phyloP scores from a whole-genome alignment of 768 basidiomycete species.

The Zangia roseola region DNA sequence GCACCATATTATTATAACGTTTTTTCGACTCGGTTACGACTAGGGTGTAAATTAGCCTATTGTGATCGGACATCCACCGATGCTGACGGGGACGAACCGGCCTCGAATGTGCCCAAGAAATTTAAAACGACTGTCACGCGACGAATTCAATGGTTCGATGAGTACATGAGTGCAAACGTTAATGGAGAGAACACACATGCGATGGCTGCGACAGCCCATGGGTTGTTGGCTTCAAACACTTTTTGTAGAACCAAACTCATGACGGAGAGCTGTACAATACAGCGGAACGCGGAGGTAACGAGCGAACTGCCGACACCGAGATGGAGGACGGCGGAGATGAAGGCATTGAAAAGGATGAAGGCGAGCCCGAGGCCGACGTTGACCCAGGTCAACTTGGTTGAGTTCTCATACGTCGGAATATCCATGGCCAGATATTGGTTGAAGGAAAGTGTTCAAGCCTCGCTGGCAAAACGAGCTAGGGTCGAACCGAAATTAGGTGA shows the following conservation, averaged over 20 bases:
- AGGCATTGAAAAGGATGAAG: conserved; percentile 73
- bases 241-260: conserved; percentile 68
- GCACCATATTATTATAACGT: conserved; percentile 75
- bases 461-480: neutral
- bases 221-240: conserved; percentile 74
- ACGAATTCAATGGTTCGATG: neutral
- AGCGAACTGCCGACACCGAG: conserved; percentile 73
- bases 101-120: conserved; percentile 73
- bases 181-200: conserved; percentile 49
- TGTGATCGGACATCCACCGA: neutral
- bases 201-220: conserved; percentile 73
- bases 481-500: neutral
- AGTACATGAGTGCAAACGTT: neutral
- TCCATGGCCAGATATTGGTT: conserved; percentile 30
- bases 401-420: conserved; percentile 7
- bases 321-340: conserved; percentile 59
- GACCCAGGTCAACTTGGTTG: conserved; percentile 53
- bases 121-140: conserved; percentile 58
- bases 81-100: conserved; percentile 44
- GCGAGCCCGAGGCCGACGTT: conserved; percentile 75
- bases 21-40: conserved; percentile 79
- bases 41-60: conserved; percentile 23
- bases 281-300: conserved; percentile 67
- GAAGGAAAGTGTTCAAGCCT: too few relatives aligned
- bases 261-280: conserved; percentile 73